Base-by-base conservation (phyloP, 805 yeast genomes). In the Metschnikowia amazonensis region DNA sequence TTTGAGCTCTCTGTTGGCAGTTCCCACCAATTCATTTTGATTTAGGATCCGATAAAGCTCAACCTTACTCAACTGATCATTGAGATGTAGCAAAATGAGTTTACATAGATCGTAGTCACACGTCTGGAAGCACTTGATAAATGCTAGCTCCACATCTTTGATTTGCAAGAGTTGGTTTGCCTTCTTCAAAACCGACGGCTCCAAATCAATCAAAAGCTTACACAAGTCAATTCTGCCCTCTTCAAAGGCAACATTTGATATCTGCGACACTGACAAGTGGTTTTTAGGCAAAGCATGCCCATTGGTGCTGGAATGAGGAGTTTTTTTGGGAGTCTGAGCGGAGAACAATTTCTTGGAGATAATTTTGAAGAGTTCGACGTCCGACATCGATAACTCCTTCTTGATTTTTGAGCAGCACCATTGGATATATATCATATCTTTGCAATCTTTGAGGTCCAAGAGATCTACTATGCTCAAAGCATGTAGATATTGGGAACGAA, bases 401-500 rank as follows among this genome's bases (percentile, higher is more conserved):
- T 72, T 74, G 20, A 90, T 80, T 58, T 87, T 86, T 28, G 76
- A 66, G 47, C 83, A 77, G 4, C 96, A 90, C 98, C 98, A 94
- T 51, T 82, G 76, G 1, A 80, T 71, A 57, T 84, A 85, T 0
- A 94, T 76, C 13, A 52, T 29, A 18, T 60, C 61, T 35, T 54
- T 59, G 32, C 59, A 54, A 16, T 69, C 36, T 77, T 81, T 41
- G 69, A 63, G 38, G 64, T 66, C 52, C 74, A 69, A 53, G 24
- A 77, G 68, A 14, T 76, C 73, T 4, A 86, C 75, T 1, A 89
- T 67, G 48, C 82, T 77, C 28, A 88, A 61, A 2, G 89, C 81
- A 36, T 86, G 70, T 9, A 76, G 70, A 64, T 84, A 86, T 50
- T 75, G 67, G 32, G 79, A 76, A 38, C 94, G 72, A 34, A 69